Evolutionary conservation across 768 basidiomycete genomes (phyloP), one percentile per base, ranked within the genome.

Genomic region (Phanerodontia chrysosporium): DNA sequence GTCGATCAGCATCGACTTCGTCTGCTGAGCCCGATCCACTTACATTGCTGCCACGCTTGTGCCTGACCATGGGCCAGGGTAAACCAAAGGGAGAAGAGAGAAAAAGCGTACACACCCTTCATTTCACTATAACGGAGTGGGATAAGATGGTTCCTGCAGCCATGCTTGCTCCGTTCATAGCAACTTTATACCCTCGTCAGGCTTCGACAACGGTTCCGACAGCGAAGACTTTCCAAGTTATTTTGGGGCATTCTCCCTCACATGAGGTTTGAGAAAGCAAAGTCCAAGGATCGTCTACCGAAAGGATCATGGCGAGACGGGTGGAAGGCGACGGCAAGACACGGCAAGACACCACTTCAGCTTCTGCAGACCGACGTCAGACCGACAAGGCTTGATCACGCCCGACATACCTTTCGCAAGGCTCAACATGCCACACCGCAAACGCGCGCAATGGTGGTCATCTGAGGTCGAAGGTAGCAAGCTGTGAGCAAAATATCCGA

Each of bases 21-120:
- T 14, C 16, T 49, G 14, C 22, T 9, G 12, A 25, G 16, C 18
- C 14, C 24, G 29, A 16, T 3, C 12, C 1, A 46, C 65, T 60
- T 36, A 66, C 65, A 66, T 46, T 64, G 63, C 29, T 57, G 58
- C 49, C 58, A 66, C 18, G 54, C 53, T 18, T 55, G 35, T 3
- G 58, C 44, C 44, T 66, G 61, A 8, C 60, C 63, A 10, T 49
- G 49, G 1, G 46, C 63, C 14, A 63, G 60, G 35, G 55, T 52
- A 21, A 59, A 22, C 32, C 46, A 58, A 4, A 64, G 25, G 39
- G 60, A 60, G 25, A 62, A 52, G 30, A 60, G 27, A 9, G 60
- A 45, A 24, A 64, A 42, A 16, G 58, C 49, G 39, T 49, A 57
- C 24, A 61, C 18, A 12, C 49, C 27, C 54, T 62, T 66, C 48